Conservation (phyloP, 345 rosid species). For the Citrus australasica region DNA sequence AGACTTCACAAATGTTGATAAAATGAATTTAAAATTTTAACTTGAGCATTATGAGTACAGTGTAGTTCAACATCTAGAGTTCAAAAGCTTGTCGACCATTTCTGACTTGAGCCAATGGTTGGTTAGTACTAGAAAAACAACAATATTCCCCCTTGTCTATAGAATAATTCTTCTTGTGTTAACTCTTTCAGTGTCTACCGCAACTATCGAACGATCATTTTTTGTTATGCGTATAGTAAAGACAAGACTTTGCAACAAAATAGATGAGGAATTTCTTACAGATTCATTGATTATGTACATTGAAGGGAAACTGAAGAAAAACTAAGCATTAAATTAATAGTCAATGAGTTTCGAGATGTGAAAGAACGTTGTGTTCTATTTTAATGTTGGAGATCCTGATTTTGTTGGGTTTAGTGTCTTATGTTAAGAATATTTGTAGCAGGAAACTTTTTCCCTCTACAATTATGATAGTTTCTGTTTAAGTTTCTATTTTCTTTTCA, state of each 20-base stretch:
- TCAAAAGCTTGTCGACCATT: not conserved
- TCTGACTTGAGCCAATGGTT: not conserved
- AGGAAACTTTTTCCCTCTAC: no score
- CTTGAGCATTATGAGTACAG: not conserved
- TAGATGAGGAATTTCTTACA: no score
- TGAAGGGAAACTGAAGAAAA: no score
- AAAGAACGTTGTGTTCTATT: rapidly evolving
- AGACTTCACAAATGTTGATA: not conserved
- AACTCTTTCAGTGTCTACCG: not conserved
- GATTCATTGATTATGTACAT: no score
- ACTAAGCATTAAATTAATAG: no score
- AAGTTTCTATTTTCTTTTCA: no score
- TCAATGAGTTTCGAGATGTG: no score
- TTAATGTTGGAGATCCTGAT: no score
- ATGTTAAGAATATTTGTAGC: no score
- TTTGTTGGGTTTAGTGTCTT: no score
- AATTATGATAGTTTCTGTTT: no score
- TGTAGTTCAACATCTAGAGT: not conserved
- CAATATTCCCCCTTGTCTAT: not conserved
- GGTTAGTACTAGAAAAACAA: not conserved
- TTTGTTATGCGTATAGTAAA: not conserved
- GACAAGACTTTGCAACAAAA: not conserved
- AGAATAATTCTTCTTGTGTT: not conserved
- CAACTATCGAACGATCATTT: not conserved
- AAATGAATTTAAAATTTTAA: no score